phyloP scores from a whole-genome alignment of 1,284 basidiomycete species.

The Coniophora puteana region DNA sequence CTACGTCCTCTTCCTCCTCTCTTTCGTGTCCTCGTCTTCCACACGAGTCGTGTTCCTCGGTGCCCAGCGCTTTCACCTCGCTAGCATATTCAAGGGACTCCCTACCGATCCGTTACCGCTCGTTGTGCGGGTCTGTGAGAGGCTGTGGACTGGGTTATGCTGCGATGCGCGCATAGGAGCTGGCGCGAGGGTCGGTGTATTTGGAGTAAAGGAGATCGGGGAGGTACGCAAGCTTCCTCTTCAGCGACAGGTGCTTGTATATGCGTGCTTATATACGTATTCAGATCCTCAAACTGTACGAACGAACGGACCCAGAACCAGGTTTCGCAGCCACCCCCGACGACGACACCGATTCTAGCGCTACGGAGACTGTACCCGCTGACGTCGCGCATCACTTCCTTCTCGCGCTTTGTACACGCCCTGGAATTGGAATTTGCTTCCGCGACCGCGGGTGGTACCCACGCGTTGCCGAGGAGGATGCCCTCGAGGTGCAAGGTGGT shows the following conservation, averaged over 20 bases:
- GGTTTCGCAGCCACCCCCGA: too few relatives aligned
- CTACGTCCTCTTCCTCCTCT: constrained; percentile 65
- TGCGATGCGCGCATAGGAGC: too few relatives aligned
- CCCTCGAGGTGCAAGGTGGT: too few relatives aligned
- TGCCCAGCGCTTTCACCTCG: constrained; percentile 58
- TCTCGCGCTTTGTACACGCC: constrained; percentile 80
- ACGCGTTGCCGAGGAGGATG: constrained; percentile 33
- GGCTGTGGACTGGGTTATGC: too few relatives aligned
- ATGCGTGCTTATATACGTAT: too few relatives aligned
- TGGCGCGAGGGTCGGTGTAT: too few relatives aligned
- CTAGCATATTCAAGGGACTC: constrained; percentile 66
- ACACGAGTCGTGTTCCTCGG: constrained; percentile 65
- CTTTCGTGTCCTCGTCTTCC: constrained; percentile 53
- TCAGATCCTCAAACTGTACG: constrained; percentile 70
- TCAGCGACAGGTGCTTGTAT: too few relatives aligned
- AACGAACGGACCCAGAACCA: constrained; percentile 43
- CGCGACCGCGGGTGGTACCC: constrained; percentile 90
- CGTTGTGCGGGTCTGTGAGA: constrained; percentile 55
- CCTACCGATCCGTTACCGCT: constrained; percentile 57
- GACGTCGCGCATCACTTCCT: constrained; percentile 88
- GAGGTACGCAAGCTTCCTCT: too few relatives aligned
- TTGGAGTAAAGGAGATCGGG: too few relatives aligned
- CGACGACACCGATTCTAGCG: too few relatives aligned
- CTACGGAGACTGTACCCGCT: constrained; percentile 62
- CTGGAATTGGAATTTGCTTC: constrained; percentile 86